Base-by-base conservation (phyloP, 169 alveolate species). In the Eimeria falciformis region DNA sequence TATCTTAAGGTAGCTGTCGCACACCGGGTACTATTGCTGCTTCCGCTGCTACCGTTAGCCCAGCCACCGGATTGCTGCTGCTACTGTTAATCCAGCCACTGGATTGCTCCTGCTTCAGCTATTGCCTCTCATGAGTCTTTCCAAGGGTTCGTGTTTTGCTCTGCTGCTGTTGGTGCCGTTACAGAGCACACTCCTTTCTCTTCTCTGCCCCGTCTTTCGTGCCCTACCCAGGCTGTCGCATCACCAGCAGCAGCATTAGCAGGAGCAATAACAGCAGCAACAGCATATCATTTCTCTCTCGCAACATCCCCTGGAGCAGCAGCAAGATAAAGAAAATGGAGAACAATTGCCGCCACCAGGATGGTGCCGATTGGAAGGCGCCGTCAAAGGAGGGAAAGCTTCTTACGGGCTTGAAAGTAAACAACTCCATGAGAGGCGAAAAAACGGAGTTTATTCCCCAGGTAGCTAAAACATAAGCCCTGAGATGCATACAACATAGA, bases 301-400 rank as follows among this genome's bases (percentile, higher is more conserved):
- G 27, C 27, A 58, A 5, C 18, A 71, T 50, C 82, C 23, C 46
- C 82, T 7, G 82, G 56, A 40, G 82, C 82, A 71, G 55, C 82
- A 40, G 82, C 82, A 71, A 40, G 56, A 40, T 50, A 50, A 71
- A 55, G 56, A 25, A 43, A 14, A 71, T 11, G 29, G 82, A 71
- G 29, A 55, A 27, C 29, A 25, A 33, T 25, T 17, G 56, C 25
- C 50, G 82, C 6, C 23, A 29, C 50, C 6, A 53, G 14, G 92
- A 66, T 6, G 92, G 92, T 5, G 65, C 11, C 3, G 68, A 85
- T 56, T 91, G 94, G 94, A 18, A 46, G 37, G 33, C 53, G 69
- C 94, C 94, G 0, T 3, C 94, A 2, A 66, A 46, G 21, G 94
- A 91, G n/a, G 94, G 94, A 4, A 91, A 91, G 40, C 46, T 37